phyloP scores from a whole-genome alignment of 2,329 filamentous ascomycete genomes.

The Ceratocystis smalleyi region DNA sequence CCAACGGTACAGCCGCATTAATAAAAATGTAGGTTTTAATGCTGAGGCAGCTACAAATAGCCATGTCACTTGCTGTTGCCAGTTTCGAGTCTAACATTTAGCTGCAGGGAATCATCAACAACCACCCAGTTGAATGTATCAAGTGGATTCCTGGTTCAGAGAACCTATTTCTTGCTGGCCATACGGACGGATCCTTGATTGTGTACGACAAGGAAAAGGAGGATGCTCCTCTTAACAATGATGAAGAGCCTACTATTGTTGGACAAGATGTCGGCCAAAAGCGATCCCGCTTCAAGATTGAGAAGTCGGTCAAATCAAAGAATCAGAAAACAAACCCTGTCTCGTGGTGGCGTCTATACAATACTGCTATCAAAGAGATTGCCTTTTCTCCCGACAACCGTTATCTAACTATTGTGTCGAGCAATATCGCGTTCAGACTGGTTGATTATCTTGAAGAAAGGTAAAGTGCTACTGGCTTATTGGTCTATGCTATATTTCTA shows the following conservation, averaged over 20 bases:
- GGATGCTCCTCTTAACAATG: constrained; percentile 61
- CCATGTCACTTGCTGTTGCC: not conserved
- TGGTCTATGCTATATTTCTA: not conserved
- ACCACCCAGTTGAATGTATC: constrained; percentile 71
- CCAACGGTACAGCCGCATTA: constrained; percentile 85
- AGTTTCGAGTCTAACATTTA: constrained; percentile 11
- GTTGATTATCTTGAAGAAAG: constrained; percentile 86
- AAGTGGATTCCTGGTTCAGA: constrained; percentile 91
- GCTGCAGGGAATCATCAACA: constrained; percentile 66
- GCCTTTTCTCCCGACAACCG: constrained; percentile 80
- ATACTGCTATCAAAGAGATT: constrained; percentile 79
- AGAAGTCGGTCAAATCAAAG: constrained; percentile 83
- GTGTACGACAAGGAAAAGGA: constrained; percentile 98
- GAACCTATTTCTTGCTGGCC: constrained; percentile 77
- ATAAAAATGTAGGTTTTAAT: constrained; percentile 60
- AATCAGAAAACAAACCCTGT: constrained; percentile 91
- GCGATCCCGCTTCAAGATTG: constrained; percentile 36
- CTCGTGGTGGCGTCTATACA: constrained; percentile 81
- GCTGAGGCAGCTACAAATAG: not conserved
- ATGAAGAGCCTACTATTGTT: constrained; percentile 34
- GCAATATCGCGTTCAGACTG: constrained; percentile 77
- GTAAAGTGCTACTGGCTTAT: constrained; percentile 31
- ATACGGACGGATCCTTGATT: constrained; percentile 78
- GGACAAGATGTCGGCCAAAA: constrained; percentile 33
- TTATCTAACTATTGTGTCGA: constrained; percentile 77